Evolutionary conservation across 2,329 filamentous ascomycete species (phyloP), one percentile per base, ranked within the genome.

Genomic region (Fusarium zealandicum): DNA sequence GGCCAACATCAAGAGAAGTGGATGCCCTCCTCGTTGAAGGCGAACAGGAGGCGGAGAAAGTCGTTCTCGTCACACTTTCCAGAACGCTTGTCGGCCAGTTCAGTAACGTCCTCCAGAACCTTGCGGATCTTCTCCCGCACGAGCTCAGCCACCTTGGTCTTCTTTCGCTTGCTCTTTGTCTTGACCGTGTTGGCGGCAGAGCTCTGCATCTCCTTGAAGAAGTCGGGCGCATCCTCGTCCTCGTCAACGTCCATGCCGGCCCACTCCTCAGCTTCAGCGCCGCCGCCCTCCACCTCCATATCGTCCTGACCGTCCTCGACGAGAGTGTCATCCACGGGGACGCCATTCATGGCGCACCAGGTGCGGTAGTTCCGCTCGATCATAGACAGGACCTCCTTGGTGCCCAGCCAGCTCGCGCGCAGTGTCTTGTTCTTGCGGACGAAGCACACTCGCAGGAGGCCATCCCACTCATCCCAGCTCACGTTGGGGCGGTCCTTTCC

Each of bases 391-490:
- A 96, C 89, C 65, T 90, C 90, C 51, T 86, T 88, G 12, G 89
- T 92, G 13, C 90, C 89, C 44, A 96, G 78, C 77, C 92, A 96
- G 57, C 86, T 89, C 5, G 91, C 89, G 32, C 92, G 82, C 47
- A 98, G 78, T 1, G 92, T 96, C 74, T 93, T 92, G 76, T 98
- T 98, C 78, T 96, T 95, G 64, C 95, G 81, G 58, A 82, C 82
- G 64, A 80, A 77, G 63, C 73, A 76, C 65, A 96, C 96, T 57
- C 87, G 81, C 57, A 98, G 75, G 70, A 98, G 80, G 9, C 93
- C 93, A 70, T 98, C 93, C 88, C 93, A 97, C 74, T 98, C 95
- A 46, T 96, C 92, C 75, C 93, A 98, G 71, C 87, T 90, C 61
- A 98, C 93, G 65, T 92, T 88, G 46, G 93, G 93, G 31, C 92